phyloP scores from a whole-genome alignment of 352 stramenopile species.

The Globisporangium nagaii region DNA sequence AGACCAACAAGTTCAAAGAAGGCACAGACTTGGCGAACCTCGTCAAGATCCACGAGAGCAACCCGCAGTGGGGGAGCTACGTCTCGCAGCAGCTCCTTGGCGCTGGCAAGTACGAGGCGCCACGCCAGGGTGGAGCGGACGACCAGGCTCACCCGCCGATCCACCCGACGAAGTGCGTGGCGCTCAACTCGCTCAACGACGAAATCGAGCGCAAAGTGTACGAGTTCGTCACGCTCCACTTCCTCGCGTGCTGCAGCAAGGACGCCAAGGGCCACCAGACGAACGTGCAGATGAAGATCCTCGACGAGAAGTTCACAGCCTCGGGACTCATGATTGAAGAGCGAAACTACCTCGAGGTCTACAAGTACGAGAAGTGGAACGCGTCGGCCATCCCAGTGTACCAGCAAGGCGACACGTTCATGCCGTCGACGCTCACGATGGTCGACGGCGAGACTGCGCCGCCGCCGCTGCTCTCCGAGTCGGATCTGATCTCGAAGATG shows the following conservation, averaged over 20 bases:
- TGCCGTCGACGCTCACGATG: constrained; percentile 65
- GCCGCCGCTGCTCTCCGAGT: constrained; percentile 87
- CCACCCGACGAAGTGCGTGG: constrained; percentile 95
- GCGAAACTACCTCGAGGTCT: constrained; percentile 94
- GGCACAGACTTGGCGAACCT: constrained; percentile 87
- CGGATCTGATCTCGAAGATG: constrained; percentile 93
- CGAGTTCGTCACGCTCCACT: constrained; percentile 96
- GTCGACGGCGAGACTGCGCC: constrained; percentile 72
- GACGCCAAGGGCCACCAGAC: constrained; percentile 91
- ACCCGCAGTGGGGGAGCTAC: constrained; percentile 78
- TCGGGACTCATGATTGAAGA: constrained; percentile 89
- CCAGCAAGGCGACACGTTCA: constrained; percentile 65
- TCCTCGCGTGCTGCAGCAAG: constrained; percentile 97
- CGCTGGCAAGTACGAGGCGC: constrained; percentile 67
- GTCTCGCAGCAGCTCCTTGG: constrained; percentile 54
- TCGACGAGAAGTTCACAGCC: constrained; percentile 81
- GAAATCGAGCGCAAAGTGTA: constrained; percentile 94
- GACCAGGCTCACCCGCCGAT: constrained; percentile 99
- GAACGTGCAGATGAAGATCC: constrained; percentile 86
- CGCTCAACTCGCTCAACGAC: constrained; percentile 62
- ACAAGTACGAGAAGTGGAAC: constrained; percentile 93
- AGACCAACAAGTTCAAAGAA: constrained; percentile 98
- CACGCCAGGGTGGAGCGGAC: constrained; percentile 90
- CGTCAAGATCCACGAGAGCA: constrained; percentile 62
- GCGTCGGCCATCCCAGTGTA: constrained; percentile 85